Evolutionary conservation across 2,329 filamentous ascomycete genomes (phyloP), one percentile per base, ranked within the genome.

Genomic region (Lachnellula suecica): DNA sequence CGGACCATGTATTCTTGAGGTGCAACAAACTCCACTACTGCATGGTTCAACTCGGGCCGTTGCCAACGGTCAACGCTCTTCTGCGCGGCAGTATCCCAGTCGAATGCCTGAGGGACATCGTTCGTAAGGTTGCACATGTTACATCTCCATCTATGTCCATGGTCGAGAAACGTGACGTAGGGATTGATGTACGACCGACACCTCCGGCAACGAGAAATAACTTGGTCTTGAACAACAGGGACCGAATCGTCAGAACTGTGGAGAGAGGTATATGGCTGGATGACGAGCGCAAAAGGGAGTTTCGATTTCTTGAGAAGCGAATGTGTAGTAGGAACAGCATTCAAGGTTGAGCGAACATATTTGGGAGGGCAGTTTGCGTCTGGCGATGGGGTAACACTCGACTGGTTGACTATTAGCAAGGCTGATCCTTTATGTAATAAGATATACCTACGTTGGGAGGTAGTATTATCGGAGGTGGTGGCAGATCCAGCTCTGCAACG

Each of bases 41-140:
- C 83, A 68, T 97, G 88, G 74, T 99, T 99, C 56, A 99, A 79
- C 70, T 99, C 94, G 35, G 91, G 82, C 63, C 94, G 82, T 70
- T 95, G 87, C 88, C 94, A 96, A 67, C 94, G 80, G 70, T 99
- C 93, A 46, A 95, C 87, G 47, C 85, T 88, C 76, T 96, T 92
- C 72, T 97, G 93, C 49, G 91, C 80, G 41, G 90, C 87, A 29
- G 91, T 87, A 72, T 99, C 94, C 94, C 94, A 99, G 70, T 99
- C 94, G 62, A 99, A 99, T 34, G 92, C 92, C 72, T 99, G 94
- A n/a, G 94, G 94, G 35, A 97, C 93, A 64, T 99, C 94, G 70
- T 99, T 99, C 63, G 92, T 97, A 59, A 99, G 79, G 72, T 96
- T 97, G 73, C 94, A 99, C 92, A 99, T 97, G 74, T 99, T 99